A percentile compares a stretch with the other conserved stretches of the same genome.
Conservation (phyloP, 1,139 yeast species). For the Suhomyces terraborum region DNA sequence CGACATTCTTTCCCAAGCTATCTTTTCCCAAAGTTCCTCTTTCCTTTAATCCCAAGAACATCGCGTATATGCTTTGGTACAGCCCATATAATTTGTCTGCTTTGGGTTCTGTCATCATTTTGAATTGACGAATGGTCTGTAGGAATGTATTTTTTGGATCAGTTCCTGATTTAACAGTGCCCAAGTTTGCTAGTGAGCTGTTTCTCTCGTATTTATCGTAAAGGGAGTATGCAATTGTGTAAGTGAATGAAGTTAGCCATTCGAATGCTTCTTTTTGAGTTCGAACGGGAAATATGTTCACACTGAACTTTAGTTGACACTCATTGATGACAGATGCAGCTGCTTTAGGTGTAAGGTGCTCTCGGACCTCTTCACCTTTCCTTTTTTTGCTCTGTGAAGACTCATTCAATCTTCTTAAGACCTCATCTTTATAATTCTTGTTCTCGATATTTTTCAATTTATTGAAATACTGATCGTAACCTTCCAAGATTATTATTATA, state of each 20-base stretch:
- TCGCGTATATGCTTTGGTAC: slow-evolving; percentile 39
- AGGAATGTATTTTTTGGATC: slow-evolving; percentile 48
- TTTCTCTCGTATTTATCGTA: slow-evolving; percentile 60
- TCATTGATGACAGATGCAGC: slow-evolving; percentile 33
- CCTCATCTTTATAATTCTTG: slow-evolving; percentile 44
- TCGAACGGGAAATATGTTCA: slow-evolving; percentile 51
- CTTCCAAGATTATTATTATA: slow-evolving; percentile 51
- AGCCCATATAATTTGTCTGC: slow-evolving; percentile 38
- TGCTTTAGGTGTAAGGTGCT: slow-evolving; percentile 39
- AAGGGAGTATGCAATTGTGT: slow-evolving; percentile 53
- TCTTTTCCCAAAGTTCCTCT: slow-evolving; percentile 37
- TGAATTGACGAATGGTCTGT: slow-evolving; percentile 56
- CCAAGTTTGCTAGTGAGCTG: slow-evolving; percentile 54
- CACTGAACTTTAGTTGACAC: slow-evolving; percentile 33
- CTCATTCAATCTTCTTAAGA: slow-evolving; percentile 27
- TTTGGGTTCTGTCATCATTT: slow-evolving; percentile 52
- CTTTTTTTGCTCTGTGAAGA: slow-evolving; percentile 9
- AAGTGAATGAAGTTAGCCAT: slow-evolving; percentile 59
- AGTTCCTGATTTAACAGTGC: slow-evolving; percentile 55
- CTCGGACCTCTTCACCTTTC: slow-evolving; percentile 1
- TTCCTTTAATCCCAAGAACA: slow-evolving; percentile 33
- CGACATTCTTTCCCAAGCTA: slow-evolving; percentile 35
- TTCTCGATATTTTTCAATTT: slow-evolving; percentile 50
- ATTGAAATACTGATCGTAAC: slow-evolving; percentile 46
- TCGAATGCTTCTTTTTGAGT: slow-evolving; percentile 49